Percentiles rank a stretch among this genome's conserved stretches.
These are phyloP conservation scores for Ambrosia hybrid DNA, from an alignment of 140 eudicot species.

Conservation along the genomic window DNA sequence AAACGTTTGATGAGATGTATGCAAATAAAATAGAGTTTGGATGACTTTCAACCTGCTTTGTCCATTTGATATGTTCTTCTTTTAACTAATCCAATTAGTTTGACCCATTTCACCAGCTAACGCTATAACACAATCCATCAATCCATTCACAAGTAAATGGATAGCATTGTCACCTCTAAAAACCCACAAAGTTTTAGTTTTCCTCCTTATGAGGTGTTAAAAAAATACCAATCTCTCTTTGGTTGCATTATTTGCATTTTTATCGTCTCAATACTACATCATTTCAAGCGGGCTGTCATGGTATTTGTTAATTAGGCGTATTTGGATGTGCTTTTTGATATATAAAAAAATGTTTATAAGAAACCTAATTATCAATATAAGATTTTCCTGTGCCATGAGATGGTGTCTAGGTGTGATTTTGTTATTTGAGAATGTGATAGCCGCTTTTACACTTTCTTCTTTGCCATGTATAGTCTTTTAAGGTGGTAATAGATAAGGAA, in stretches of 20 bases:
- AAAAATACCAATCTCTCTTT: neutral
- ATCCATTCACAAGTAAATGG: neutral
- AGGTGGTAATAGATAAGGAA: conserved; percentile 3
- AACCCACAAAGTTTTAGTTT: too few relatives aligned
- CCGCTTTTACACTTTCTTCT: neutral
- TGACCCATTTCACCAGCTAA: neutral
- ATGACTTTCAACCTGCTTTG: neutral
- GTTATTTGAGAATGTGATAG: neutral
- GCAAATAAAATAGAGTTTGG: neutral
- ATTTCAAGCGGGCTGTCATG: neutral
- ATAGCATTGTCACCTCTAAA: neutral
- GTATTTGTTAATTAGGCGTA: neutral
- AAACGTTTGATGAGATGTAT: neutral
- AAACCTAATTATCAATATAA: conserved; percentile 7
- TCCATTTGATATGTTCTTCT: neutral
- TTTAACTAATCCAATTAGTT: neutral
- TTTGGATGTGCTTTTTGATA: neutral
- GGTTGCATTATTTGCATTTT: conserved; percentile 17
- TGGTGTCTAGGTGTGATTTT: neutral
- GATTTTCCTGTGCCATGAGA: conserved; percentile 17
- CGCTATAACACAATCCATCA: neutral
- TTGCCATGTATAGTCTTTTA: neutral
- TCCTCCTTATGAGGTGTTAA: conserved; percentile 10
- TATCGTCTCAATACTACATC: neutral
- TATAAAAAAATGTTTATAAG: neutral